phyloP scores from a whole-genome alignment of 768 basidiomycete genomes.

The Termitomyces sp. region DNA sequence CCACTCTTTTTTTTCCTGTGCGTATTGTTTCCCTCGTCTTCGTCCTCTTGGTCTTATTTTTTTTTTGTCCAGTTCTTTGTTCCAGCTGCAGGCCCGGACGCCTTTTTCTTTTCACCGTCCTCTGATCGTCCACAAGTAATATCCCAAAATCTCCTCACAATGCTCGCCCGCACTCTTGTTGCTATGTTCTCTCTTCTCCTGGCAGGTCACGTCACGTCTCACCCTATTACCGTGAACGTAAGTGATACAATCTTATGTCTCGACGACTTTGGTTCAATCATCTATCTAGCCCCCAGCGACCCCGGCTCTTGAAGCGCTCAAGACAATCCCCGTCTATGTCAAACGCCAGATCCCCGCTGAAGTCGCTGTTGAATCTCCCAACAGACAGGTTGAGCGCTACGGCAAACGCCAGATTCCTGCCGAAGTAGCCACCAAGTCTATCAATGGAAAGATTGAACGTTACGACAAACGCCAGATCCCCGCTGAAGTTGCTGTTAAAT shows the following conservation, averaged over 20 bases:
- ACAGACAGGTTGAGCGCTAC: conserved; percentile 16
- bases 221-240: conserved; percentile 40
- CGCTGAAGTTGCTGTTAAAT: conserved; percentile 24
- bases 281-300: conserved; percentile 23
- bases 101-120: conserved; percentile 13
- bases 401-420: conserved; percentile 20
- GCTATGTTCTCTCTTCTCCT: conserved; percentile 37
- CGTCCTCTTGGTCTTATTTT: not conserved
- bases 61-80: conserved; percentile 14
- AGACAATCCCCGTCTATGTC: conserved; percentile 40
- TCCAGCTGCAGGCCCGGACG: conserved; percentile 15
- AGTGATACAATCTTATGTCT: conserved; percentile 6
- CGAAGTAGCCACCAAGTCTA: conserved; percentile 22
- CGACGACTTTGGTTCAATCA: conserved; percentile 9
- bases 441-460: conserved; percentile 14
- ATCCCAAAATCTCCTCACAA: conserved; percentile 24
- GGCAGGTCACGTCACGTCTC: conserved; percentile 40
- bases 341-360: conserved; percentile 32
- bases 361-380: conserved; percentile 20
- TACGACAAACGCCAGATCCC: conserved; percentile 19
- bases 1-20: conserved; percentile 12
- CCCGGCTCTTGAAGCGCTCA: conserved; percentile 29
- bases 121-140: conserved; percentile 6
- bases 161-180: conserved; percentile 42
- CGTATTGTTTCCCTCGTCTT: conserved; percentile 1